Evolutionary conservation across 192 early-diverging fungal species (phyloP).

Genomic region (Chytriomyces sp.): DNA sequence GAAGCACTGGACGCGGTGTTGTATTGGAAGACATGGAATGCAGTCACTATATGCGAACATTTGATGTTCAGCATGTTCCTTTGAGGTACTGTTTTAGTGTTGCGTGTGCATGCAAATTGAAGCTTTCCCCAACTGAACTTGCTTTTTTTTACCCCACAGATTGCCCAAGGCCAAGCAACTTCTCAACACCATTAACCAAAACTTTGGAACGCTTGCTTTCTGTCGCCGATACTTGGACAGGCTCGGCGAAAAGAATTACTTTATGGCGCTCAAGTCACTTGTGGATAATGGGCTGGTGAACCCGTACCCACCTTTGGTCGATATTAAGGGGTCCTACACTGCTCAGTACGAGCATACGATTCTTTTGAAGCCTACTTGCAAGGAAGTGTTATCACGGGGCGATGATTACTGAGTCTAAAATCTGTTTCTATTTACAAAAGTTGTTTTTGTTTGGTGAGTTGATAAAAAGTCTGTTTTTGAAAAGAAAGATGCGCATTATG

Average conservation of each 20-base stretch:
- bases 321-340: conserved; percentile 85
- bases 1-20: conserved; percentile 88
- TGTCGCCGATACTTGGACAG: conserved; percentile 96
- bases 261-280: conserved; percentile 81
- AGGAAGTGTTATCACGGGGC: conserved; percentile 79
- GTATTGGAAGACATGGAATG: conserved; percentile 90
- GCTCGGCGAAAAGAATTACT: conserved; percentile 88
- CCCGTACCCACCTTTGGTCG: conserved; percentile 87
- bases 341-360: conserved; percentile 98
- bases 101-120: too few species aligned
- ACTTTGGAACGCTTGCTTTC: conserved; percentile 94
- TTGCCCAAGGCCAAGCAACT: conserved; percentile 76
- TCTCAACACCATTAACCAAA: conserved; percentile 80
- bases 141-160: conserved; percentile 34
- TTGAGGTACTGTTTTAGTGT: conserved; percentile 51
- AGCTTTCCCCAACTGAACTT: too few species aligned
- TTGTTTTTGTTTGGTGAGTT: too few species aligned
- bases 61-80: conserved; percentile 67
- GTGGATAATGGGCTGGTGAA: conserved; percentile 83
- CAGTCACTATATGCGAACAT: conserved; percentile 83
- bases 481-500: too few species aligned
- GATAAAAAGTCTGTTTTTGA: too few species aligned
- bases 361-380: conserved; percentile 69
- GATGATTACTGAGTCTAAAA: conserved; percentile 65
- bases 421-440: too few species aligned